Evolutionary conservation across 768 basidiomycete species (phyloP), one percentile per base, ranked within the genome.

Genomic region (Mrakia blollopis): DNA sequence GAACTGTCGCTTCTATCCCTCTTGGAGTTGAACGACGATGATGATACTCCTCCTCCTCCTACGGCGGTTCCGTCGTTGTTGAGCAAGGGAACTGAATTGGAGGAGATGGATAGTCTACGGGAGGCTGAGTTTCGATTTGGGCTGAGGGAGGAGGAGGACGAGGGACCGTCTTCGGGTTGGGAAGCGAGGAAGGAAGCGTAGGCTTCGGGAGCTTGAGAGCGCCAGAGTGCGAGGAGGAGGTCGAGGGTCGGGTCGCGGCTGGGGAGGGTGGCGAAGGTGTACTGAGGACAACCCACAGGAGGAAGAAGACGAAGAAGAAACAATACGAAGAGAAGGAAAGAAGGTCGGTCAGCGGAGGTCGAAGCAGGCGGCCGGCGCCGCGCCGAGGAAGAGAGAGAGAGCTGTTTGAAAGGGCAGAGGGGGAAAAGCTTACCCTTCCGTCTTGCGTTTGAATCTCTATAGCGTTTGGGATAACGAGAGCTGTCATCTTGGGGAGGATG

Each of bases 401-500:
- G 7, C 16, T 30, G n/a, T 23, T 11, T 14, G 18, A 16, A 11
- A 47, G 72, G 25, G 25, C n/a, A n/a, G n/a, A n/a, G n/a, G n/a
- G n/a, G n/a, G n/a, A n/a, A n/a, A n/a, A n/a, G n/a, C n/a, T n/a
- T n/a, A n/a, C n/a, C n/a, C 77, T 54, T 37, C 69, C 30, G 73
- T 69, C 44, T 67, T 72, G 54, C 73, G 60, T 50, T 50, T 14
- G 18, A 50, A 21, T 50, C 18, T 78, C 78, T 32, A 81, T 78
- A 14, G 80, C 79, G 60, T 81, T 81, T 1, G 80, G 80, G n/a
- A 81, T 81, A 44, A 77, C 76, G 6, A 76, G 74, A 3, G 80
- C 80, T 10, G 79, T 80, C 74, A 80, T 79, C 71, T 74, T 77
- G n/a, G 79, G 75, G 13, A 39, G n/a, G 30, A 80, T 65, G 30